Base-by-base conservation (phyloP, 2,329 filamentous ascomycete species). In the Penicillium brasilianum region DNA sequence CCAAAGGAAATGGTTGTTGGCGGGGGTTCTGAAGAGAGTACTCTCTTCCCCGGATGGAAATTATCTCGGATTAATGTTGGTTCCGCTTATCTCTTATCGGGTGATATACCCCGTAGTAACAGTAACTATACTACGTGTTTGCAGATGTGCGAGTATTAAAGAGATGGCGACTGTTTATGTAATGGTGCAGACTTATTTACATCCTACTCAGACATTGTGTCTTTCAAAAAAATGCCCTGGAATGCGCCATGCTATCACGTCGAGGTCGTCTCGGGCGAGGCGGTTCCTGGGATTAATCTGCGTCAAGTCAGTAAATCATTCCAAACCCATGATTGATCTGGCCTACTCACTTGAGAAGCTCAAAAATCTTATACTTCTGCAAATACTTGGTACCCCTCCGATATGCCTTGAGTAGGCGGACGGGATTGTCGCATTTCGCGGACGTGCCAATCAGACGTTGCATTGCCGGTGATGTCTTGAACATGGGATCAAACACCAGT, bases 401-500 rank as follows among this genome's bases (percentile, higher is more conserved):
- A 78, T 97, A 97, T 3, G 87, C 83, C 71, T 88, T 88, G 14
- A 97, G 78, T 16, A 90, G 77, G 32, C 81, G 77, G 41, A 81
- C 81, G 0, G 86, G 83, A 32, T 81, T 74, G 13, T 79, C 78
- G 39, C 78, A 70, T 71, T 76, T 70, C 22, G 72, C 65, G 14
- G 74, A 78, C 3, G 69, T 77, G 30, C 80, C 85, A 48, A 85
- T 80, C 30, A 92, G 77, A 56, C 84, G 85, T 63, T 81, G 83
- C 69, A 96, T 84, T 18, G 82, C 83, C 2, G 82, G 81, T 0
- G 89, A 85, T 49, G 93, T 90, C 57, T 85, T 87, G 74, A 91
- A 92, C 79, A 90, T 90, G 1, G 94, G 93, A 73, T 98, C 93
- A 73, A 97, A 96, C 13, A 97, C 90, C 0, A 98, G 81, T 18